Percentiles rank a stretch among this genome's conserved stretches.
Conservation (phyloP, 169 alveolate genomes). For the Cryptosporidium felis region DNA sequence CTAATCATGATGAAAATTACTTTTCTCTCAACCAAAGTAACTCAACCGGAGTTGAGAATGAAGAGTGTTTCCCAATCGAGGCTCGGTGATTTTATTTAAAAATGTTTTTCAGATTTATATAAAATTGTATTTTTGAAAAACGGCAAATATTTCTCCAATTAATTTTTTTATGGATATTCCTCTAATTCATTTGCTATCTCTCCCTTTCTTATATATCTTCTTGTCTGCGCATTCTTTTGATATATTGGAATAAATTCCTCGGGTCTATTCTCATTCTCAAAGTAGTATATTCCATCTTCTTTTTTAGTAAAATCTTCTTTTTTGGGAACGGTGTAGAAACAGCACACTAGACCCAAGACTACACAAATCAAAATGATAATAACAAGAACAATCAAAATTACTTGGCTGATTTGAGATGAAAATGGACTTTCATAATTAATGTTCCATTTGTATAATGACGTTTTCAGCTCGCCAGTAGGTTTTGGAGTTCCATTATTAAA, state of each 20-base stretch:
- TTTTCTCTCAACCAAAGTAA: background rate
- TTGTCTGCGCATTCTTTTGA: conserved; percentile 20
- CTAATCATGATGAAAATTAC: conserved; percentile 33
- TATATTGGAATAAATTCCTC: conserved; percentile 24
- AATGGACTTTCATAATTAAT: conserved; percentile 1
- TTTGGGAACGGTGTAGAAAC: conserved; percentile 22
- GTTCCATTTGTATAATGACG: background rate
- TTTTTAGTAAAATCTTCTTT: conserved; percentile 36
- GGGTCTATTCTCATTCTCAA: conserved; percentile 50
- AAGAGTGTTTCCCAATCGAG: conserved; percentile 22
- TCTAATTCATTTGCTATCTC: background rate
- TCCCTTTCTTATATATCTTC: conserved; percentile 51
- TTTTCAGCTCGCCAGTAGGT: background rate
- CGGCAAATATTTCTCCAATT: background rate
- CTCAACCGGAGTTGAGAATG: background rate
- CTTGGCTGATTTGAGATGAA: conserved; percentile 54
- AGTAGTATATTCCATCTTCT: conserved; percentile 20
- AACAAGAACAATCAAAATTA: conserved; percentile 1
- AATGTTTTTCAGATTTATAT: conserved; percentile 13
- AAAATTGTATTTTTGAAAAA: conserved; percentile 10
- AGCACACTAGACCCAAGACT: conserved; percentile 13
- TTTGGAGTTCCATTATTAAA: background rate
- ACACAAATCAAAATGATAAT: conserved; percentile 7
- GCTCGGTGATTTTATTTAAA: background rate
- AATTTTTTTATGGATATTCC: background rate